Base-by-base conservation (phyloP, 805 yeast genomes). In the Schizosaccharomyces cryophilus region DNA sequence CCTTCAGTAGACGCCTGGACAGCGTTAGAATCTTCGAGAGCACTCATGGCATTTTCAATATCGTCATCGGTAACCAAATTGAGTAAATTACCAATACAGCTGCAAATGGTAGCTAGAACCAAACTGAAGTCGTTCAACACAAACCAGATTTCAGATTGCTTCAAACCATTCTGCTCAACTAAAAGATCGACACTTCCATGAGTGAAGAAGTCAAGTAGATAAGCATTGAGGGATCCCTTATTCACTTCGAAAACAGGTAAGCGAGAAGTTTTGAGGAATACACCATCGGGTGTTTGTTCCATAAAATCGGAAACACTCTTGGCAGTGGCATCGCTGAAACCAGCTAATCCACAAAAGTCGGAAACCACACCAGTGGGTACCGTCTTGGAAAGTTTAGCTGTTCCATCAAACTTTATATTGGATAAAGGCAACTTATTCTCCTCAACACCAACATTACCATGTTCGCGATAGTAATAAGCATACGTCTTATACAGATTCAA, bases 141-240 rank as follows among this genome's bases (percentile, higher is more conserved):
- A 35, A 56, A 56, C 60, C 60, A 56, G 19, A 56, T 19, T 21
- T 56, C 60, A 21, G 47, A 38, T n/a, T 38, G 47, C 42, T 35
- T 35, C 24, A 56, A 21, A 35, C 26, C 45, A 40, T 56, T 56
- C n/a, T 56, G 47, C 21, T 35, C 47, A 19, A 35, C 29, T 5
- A 56, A 24, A n/a, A 56, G 42, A 2, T 56, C 60, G 17, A 35
- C 47, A 11, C 47, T 40, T 19, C 60, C 60, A 40, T 56, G 60
- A 35, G 29, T 30, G 26, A 56, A 56, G 31, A 56, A 56, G 35
- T 56, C 60, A 26, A 38, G 47, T 7, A 56, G 26, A 5, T 38
- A 56, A 35, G 60, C 42, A 30, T 56, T 56, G 35, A 31, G 26
- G n/a, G 38, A 19, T 7, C n/a, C 42, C 35, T 51, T 29, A 19